A percentile compares a stretch with the other conserved stretches of the same genome.
phyloP scores from a whole-genome alignment of 1,284 basidiomycete species.

The Chondrostereum purpureum region DNA sequence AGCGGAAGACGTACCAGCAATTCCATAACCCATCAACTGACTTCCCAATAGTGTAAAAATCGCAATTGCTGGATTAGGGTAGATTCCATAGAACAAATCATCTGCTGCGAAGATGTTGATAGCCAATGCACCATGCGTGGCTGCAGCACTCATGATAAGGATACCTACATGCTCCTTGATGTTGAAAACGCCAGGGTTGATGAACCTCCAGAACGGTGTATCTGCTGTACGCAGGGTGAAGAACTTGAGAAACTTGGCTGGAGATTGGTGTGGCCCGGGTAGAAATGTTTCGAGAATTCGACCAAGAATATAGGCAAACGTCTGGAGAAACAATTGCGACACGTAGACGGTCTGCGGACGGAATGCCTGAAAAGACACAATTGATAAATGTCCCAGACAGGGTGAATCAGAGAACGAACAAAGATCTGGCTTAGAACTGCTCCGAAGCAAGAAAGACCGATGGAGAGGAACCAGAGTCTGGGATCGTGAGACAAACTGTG shows the following conservation, averaged over 20 bases:
- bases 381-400: neutral
- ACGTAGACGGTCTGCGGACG: conserved; percentile 38
- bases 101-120: conserved; percentile 34
- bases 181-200: conserved; percentile 34
- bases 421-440: conserved; percentile 41
- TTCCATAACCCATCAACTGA: conserved; percentile 38
- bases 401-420: conserved; percentile 20
- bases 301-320: conserved; percentile 25
- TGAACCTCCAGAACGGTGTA: conserved; percentile 30
- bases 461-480: conserved; percentile 39
- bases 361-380: conserved; percentile 15
- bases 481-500: conserved; percentile 27
- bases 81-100: conserved; percentile 30
- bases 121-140: conserved; percentile 32
- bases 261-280: conserved; percentile 25
- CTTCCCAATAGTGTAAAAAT: conserved; percentile 33
- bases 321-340: conserved; percentile 41
- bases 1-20: conserved; percentile 17
- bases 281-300: conserved; percentile 27
- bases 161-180: conserved; percentile 71
- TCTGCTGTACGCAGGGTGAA: conserved; percentile 21
- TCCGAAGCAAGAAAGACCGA: conserved; percentile 37
- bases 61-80: conserved; percentile 27
- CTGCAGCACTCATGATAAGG: conserved; percentile 63
- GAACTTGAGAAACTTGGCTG: conserved; percentile 17